A percentile compares a stretch with the other conserved stretches of the same genome.
Conservation (phyloP, 163 green algal species). For the Scenedesmus sp. region DNA sequence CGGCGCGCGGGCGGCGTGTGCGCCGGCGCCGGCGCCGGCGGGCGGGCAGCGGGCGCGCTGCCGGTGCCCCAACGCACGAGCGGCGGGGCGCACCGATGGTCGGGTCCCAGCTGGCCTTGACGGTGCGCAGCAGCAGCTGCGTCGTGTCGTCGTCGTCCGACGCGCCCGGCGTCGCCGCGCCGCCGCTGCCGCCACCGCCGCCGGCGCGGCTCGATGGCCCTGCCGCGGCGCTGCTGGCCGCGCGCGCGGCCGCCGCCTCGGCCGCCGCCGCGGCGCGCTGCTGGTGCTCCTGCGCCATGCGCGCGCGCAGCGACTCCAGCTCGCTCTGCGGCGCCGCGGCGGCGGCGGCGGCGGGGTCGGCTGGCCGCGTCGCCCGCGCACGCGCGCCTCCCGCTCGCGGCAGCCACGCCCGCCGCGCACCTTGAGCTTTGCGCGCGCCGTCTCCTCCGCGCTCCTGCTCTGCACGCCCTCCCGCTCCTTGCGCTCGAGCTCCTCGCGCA, state of each 20-base stretch:
- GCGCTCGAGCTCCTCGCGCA: conserved; percentile 48
- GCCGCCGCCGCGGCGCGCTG: conserved; percentile 1
- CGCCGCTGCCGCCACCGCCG: neutral
- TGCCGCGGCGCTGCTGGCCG: conserved; percentile 7
- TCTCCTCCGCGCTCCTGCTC: conserved; percentile 32
- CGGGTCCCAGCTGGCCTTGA: conserved; percentile 68
- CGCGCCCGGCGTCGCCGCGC: neutral
- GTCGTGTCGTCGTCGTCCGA: conserved; percentile 46
- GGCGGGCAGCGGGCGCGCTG: neutral
- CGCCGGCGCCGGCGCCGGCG: neutral
- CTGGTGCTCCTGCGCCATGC: conserved; percentile 25
- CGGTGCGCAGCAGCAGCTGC: conserved; percentile 42
- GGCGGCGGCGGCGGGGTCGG: neutral
- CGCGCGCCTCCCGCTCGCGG: neutral
- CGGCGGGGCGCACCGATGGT: conserved; percentile 23
- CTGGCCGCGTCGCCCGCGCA: neutral
- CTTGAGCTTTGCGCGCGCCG: conserved; percentile 32
- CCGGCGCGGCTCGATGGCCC: neutral
- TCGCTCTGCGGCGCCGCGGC: conserved; percentile 12
- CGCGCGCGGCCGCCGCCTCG: conserved; percentile 1
- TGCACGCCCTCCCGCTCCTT: conserved; percentile 32
- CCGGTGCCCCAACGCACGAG: neutral
- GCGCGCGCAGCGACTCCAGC: conserved; percentile 16
- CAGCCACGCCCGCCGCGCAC: neutral
- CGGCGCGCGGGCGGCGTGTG: neutral